Base-by-base conservation (phyloP, 2,329 filamentous ascomycete genomes). In the Passalora sequoiae region DNA sequence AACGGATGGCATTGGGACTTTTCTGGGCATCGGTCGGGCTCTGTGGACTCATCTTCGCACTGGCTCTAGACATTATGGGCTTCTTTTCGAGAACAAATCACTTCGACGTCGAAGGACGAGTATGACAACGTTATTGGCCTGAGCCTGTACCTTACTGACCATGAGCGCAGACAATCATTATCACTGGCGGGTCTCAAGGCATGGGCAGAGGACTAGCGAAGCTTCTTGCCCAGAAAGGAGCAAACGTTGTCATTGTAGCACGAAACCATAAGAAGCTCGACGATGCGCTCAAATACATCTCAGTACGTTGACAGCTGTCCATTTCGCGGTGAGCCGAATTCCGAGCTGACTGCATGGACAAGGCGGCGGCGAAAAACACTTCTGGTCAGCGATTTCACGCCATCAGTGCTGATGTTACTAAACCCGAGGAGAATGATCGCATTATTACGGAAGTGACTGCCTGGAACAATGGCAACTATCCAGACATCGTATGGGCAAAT, bases 141-240 rank as follows among this genome's bases (percentile, higher is more conserved):
- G 5, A 4, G 28, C 3, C n/a, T 10, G 12, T 6, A 36, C n/a
- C 43, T 7, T 43, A 3, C 8, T 47, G 19, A 22, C 48, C 16
- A 45, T 41, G 15, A 27, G 44, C 7, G 10, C 56, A 95, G 89
- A 95, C 89, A 2, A 75, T 94, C 40, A 73, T 97, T 43, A 73
- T 98, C 40, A 98, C 92, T 0, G 92, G 92, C 35, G 89, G 83
- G 22, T 96, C 92, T 0, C 86, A 96, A 61, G 92, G 92, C 45
- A 87, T 96, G 84, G 92, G 92, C 47, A 80, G 82, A 55, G 80
- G 80, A 39, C 78, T 83, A 15, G 89, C 83, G 4, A 75, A 79
- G 39, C 75, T 89, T 54, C 78, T 98, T 32, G 77, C 91, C 2
- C 71, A 77, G 38, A 89, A 89, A 65, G 92, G 92, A 35, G 91